Evolutionary conservation across 2,329 filamentous ascomycete species (phyloP).

Genomic region (Diaporthe velutina): DNA sequence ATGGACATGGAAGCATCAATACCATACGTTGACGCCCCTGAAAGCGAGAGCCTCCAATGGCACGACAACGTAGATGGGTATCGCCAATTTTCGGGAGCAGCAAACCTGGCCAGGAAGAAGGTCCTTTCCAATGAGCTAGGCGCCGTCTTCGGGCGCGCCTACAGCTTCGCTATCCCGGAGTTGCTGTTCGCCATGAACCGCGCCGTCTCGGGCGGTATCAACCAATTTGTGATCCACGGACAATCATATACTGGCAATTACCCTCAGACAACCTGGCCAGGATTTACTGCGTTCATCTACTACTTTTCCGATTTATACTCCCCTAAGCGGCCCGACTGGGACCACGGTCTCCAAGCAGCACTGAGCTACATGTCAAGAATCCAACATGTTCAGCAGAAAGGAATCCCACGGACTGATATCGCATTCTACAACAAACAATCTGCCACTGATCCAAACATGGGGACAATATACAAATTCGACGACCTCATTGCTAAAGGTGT

Average conservation of each 20-base stretch:
- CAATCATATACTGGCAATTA: slow-evolving; percentile 56
- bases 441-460: not conserved
- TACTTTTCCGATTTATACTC: slow-evolving; percentile 44
- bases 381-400: not conserved
- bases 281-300: slow-evolving; percentile 58
- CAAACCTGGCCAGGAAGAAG: slow-evolving; percentile 51
- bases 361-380: not conserved
- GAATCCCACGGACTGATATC: not conserved
- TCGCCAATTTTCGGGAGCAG: slow-evolving; percentile 54
- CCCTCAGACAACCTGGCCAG: slow-evolving; percentile 62
- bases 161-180: slow-evolving; percentile 43
- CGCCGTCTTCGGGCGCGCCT: slow-evolving; percentile 45
- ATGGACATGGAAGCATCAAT: slow-evolving; percentile 57
- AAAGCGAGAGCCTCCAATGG: slow-evolving; percentile 55
- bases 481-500: not conserved
- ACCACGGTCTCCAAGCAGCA: not conserved
- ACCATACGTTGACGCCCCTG: slow-evolving; percentile 53
- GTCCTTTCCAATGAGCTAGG: slow-evolving; percentile 56
- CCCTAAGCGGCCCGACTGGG: slow-evolving; percentile 20
- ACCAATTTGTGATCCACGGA: slow-evolving; percentile 59
- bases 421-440: slow-evolving; percentile 21
- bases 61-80: slow-evolving; percentile 53
- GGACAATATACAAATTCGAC: not conserved
- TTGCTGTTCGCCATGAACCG: slow-evolving; percentile 53
- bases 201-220: slow-evolving; percentile 55